Base-by-base conservation (phyloP, 257 asterid genomes). In the Solanum sparsipilum region DNA sequence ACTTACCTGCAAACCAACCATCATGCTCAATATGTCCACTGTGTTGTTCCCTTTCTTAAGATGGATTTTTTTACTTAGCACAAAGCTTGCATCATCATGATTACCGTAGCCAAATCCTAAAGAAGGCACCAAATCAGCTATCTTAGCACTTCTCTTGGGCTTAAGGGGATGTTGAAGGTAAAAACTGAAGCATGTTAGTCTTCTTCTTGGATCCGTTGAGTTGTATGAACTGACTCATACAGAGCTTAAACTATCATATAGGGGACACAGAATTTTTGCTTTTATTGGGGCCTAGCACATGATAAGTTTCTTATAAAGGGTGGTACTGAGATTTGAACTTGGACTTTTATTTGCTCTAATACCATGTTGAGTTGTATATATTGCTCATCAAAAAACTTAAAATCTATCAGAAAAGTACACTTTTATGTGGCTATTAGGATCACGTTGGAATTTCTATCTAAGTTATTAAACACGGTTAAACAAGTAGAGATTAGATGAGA, bases 1-100 rank as follows among this genome's bases (percentile, higher is more conserved):
- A 46, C 84, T 23, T 89, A 93, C 98, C 96, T 94, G 98, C 87
- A 95, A 90, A 86, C 98, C 98, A 63, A 95, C 84, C 93, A 95
- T 93, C 95, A 94, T 93, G 86, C 98, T 95, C 89, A 95, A 90
- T 5, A 95, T 87, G 79, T 94, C 98, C 87, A 95, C 32, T 39
- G 93, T 90, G 81, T 95, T 93, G 58, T 39, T 94, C 79, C 98
- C 98, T 23, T 89, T 73, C 58, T 90, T 92, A 87, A 95, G 92
- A 44, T 86, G 82, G 63, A 94, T 86, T 86, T 86, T 87, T 75
- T 92, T 88, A 65, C 86, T 92, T 85, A 94, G 85, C 7, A 27
- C 15, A 87, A 95, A 95, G 90, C 93, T 91, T 34, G 96, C 91
- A 44, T 89, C 94, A 88, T 94, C 98, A 83, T 95, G 98, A 79